Evolutionary conservation across 2,329 filamentous ascomycete species (phyloP).

Genomic region (Rutstroemia sp.): DNA sequence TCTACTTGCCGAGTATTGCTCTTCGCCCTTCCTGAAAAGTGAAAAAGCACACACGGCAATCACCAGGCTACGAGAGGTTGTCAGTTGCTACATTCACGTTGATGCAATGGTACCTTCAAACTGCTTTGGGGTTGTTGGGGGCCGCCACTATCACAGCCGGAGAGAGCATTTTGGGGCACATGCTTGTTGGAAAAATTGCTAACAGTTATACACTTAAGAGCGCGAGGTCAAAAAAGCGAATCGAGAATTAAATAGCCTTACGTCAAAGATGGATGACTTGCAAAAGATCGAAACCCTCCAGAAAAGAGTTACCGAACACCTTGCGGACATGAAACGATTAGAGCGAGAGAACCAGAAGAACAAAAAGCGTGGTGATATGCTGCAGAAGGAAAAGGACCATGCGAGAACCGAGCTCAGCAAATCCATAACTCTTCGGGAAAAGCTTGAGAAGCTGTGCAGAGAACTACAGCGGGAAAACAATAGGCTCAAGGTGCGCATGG

Average conservation of each 20-base stretch:
- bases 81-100: background rate
- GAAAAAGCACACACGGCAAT: background rate
- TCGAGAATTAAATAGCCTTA: slow-evolving; percentile 78
- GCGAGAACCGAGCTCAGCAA: slow-evolving; percentile 83
- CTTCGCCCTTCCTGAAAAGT: background rate
- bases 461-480: slow-evolving; percentile 97
- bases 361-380: slow-evolving; percentile 86
- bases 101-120: background rate
- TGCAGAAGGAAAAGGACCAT: slow-evolving; percentile 95
- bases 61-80: background rate
- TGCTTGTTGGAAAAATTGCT: slow-evolving; percentile 7
- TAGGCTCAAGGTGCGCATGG: slow-evolving; percentile 72
- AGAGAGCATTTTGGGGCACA: slow-evolving; percentile 18
- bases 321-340: slow-evolving; percentile 91
- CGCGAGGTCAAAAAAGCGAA: slow-evolving; percentile 92
- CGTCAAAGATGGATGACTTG: slow-evolving; percentile 86
- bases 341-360: slow-evolving; percentile 93
- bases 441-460: slow-evolving; percentile 89
- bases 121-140: background rate
- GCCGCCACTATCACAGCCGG: slow-evolving; percentile 17
- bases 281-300: slow-evolving; percentile 87
- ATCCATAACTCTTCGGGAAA: slow-evolving; percentile 86
- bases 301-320: slow-evolving; percentile 82
- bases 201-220: slow-evolving; percentile 46
- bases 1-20: background rate